Percentiles rank a stretch among this genome's conserved stretches.
phyloP scores from a whole-genome alignment of 2,329 filamentous ascomycete species.

The Aspergillus tubingensis region DNA sequence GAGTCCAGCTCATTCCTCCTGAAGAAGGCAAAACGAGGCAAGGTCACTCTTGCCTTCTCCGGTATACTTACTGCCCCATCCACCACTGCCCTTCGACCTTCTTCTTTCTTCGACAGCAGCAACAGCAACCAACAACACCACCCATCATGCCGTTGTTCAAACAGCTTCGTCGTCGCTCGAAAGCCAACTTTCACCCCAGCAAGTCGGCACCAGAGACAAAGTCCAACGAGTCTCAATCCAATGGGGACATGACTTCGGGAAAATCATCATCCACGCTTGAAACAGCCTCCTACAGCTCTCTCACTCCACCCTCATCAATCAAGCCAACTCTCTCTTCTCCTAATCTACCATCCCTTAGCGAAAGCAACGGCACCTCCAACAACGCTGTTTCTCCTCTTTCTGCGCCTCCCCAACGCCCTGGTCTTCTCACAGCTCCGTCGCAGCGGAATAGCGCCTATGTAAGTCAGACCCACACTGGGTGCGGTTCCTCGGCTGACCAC shows the following conservation, averaged over 20 bases:
- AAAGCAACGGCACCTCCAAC: conserved; percentile 53
- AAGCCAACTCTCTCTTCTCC: conserved; percentile 67
- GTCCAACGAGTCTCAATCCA: conserved; percentile 45
- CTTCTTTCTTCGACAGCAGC: background rate
- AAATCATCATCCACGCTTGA: conserved; percentile 64
- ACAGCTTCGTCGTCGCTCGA: conserved; percentile 74
- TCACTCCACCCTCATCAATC: conserved; percentile 73
- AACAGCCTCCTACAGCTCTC: conserved; percentile 61
- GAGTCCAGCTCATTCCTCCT: background rate
- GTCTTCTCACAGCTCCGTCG: conserved; percentile 40
- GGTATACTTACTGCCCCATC: conserved; percentile 9
- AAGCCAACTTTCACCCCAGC: conserved; percentile 69
- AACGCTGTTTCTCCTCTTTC: conserved; percentile 35
- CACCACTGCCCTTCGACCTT: background rate
- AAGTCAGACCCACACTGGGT: conserved; percentile 23
- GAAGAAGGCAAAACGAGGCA: conserved; percentile 4
- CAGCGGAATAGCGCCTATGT: conserved; percentile 49
- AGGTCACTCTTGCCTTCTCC: conserved; percentile 13
- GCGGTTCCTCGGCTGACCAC: background rate
- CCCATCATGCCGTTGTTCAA: conserved; percentile 65
- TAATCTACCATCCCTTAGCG: conserved; percentile 54
- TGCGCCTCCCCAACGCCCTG: conserved; percentile 51
- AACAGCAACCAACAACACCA: background rate
- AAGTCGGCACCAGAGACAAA: conserved; percentile 37
- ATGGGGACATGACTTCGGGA: conserved; percentile 63